phyloP scores from a whole-genome alignment of 1,139 yeast species.

The Zygosaccharomyces pseudobailii region DNA sequence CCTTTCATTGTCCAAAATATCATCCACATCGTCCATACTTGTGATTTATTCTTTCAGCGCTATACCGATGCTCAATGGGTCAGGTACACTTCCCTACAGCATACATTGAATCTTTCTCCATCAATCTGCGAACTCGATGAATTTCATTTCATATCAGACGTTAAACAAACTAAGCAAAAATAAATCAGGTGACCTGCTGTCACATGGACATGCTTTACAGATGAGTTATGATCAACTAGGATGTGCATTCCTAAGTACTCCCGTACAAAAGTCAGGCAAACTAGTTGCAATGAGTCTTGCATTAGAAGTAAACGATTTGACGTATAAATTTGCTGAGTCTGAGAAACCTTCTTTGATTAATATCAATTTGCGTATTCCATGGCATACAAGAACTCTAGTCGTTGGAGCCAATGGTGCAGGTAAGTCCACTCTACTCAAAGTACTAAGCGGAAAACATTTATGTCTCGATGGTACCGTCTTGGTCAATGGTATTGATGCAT shows the following conservation, averaged over 20 bases:
- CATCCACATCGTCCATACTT: slow-evolving; percentile 32
- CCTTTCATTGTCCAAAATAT: slow-evolving; percentile 25
- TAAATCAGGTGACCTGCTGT: neutral
- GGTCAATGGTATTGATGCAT: slow-evolving; percentile 84
- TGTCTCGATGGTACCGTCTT: slow-evolving; percentile 61
- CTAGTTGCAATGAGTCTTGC: slow-evolving; percentile 35
- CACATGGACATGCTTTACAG: neutral
- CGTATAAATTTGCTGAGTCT: slow-evolving; percentile 63
- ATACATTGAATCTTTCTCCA: neutral
- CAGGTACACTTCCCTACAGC: neutral
- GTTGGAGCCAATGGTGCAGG: slow-evolving; percentile 98
- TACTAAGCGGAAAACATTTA: slow-evolving; percentile 87
- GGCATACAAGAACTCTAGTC: slow-evolving; percentile 70
- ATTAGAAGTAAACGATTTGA: slow-evolving; percentile 59
- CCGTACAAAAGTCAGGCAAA: too few species aligned
- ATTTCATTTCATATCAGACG: neutral
- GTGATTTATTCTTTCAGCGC: neutral
- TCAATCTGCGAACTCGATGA: neutral
- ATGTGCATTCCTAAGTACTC: too few species aligned
- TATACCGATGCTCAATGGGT: slow-evolving; percentile 1
- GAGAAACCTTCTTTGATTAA: slow-evolving; percentile 66
- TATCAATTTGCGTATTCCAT: slow-evolving; percentile 54
- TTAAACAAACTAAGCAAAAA: too few species aligned
- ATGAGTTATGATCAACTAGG: neutral
- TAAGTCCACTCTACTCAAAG: slow-evolving; percentile 76